Evolutionary conservation across 306 rosid species (phyloP).

Genomic region (Mimosa pudica): DNA sequence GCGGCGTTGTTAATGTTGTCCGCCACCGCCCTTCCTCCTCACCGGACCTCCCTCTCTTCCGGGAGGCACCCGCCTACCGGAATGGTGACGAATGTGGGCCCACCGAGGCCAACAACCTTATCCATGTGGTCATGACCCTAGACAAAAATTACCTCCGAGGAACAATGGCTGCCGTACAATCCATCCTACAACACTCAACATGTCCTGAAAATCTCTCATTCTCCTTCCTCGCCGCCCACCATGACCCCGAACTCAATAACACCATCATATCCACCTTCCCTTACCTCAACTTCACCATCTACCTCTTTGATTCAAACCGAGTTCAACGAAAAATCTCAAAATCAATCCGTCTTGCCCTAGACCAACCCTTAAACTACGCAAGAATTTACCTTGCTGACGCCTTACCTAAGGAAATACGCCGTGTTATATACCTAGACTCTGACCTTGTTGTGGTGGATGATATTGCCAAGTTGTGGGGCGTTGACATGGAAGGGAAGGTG

Average conservation of each 20-base stretch:
- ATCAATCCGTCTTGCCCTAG: constrained; percentile 65
- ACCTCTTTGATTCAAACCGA: constrained; percentile 43
- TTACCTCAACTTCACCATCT: constrained; percentile 51
- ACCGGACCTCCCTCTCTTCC: constrained; percentile 43
- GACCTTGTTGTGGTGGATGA: constrained; percentile 71
- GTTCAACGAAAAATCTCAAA: constrained; percentile 61
- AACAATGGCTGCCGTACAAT: constrained; percentile 65
- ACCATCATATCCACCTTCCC: constrained; percentile 65
- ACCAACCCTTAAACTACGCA: constrained; percentile 68
- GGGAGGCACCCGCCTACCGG: constrained; percentile 67
- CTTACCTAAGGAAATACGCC: constrained; percentile 44
- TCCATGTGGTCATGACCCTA: constrained; percentile 72
- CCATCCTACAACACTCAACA: constrained; percentile 61
- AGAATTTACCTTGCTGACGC: constrained; percentile 64
- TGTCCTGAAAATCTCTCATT: constrained; percentile 67
- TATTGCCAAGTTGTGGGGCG: constrained; percentile 64
- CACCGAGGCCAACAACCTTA: constrained; percentile 19
- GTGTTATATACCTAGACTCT: constrained; percentile 64
- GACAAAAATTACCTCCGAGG: constrained; percentile 73
- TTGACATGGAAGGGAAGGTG: constrained; percentile 56
- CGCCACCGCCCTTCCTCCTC: constrained; percentile 16
- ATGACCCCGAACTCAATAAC: constrained; percentile 40
- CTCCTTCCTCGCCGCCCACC: constrained; percentile 50
- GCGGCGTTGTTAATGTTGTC: constrained; percentile 18
- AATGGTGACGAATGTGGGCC: constrained; percentile 55